phyloP scores from a whole-genome alignment of 1,139 yeast genomes.

The Zygoascus sp. region DNA sequence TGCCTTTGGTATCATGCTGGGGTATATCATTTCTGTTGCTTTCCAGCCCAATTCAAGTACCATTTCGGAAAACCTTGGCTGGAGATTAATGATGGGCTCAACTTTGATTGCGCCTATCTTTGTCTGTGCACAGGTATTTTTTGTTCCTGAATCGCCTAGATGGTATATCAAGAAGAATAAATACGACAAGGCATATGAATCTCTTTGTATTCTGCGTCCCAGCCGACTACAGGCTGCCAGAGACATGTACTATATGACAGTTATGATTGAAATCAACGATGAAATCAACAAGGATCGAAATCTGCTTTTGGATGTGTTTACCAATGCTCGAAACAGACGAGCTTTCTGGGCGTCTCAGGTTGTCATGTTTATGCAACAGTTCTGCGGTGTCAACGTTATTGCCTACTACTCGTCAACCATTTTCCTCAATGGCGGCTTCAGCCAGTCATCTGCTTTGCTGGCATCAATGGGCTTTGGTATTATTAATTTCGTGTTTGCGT shows the following conservation, averaged over 20 bases:
- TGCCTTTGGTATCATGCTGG: slow-evolving; percentile 81
- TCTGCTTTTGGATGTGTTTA: slow-evolving; percentile 46
- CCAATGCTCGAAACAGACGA: slow-evolving; percentile 75
- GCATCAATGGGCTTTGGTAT: slow-evolving; percentile 88
- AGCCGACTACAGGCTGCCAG: slow-evolving; percentile 64
- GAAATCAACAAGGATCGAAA: slow-evolving; percentile 42
- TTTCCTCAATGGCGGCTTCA: slow-evolving; percentile 62
- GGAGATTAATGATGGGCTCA: slow-evolving; percentile 81
- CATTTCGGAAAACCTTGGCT: slow-evolving; percentile 50
- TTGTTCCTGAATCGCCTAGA: slow-evolving; percentile 75
- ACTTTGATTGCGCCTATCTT: slow-evolving; percentile 70
- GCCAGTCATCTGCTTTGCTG: slow-evolving; percentile 56
- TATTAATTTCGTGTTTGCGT: slow-evolving; percentile 73
- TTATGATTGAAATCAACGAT: slow-evolving; percentile 61
- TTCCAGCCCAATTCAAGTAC: slow-evolving; percentile 46
- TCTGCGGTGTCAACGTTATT: slow-evolving; percentile 87
- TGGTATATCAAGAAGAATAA: slow-evolving; percentile 70
- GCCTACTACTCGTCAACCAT: slow-evolving; percentile 64
- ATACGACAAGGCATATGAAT: slow-evolving; percentile 52
- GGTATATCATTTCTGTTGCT: slow-evolving; percentile 66
- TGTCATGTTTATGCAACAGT: slow-evolving; percentile 87
- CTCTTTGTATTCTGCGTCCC: slow-evolving; percentile 48
- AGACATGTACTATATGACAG: slow-evolving; percentile 68
- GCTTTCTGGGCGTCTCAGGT: slow-evolving; percentile 78
- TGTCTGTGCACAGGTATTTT: slow-evolving; percentile 63